Conservation (phyloP, 192 early-diverging fungal species). For the Umbelopsis ramanniana region DNA sequence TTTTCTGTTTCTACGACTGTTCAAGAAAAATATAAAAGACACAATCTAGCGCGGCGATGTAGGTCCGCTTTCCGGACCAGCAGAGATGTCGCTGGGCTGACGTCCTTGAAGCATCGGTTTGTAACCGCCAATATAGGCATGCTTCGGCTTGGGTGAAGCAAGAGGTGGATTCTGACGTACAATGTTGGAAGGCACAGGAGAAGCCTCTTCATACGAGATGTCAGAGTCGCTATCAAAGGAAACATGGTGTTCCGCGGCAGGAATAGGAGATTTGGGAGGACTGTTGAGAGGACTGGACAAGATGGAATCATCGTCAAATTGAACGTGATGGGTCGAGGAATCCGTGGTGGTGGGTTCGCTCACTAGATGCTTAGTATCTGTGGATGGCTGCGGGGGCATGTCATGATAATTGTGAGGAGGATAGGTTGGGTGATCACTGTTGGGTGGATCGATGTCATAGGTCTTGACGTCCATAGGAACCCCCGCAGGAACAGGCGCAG, state of each 20-base stretch:
- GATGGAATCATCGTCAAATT: constrained; percentile 5
- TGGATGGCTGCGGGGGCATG: background rate
- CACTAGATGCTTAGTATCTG: background rate
- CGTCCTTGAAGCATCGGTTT: background rate
- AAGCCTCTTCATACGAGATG: constrained; percentile 6
- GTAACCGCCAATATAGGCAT: constrained; percentile 13
- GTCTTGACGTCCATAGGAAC: constrained; percentile 13
- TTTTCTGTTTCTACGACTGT: background rate
- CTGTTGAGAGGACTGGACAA: background rate
- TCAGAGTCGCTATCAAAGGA: background rate
- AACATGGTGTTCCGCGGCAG: background rate
- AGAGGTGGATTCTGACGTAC: constrained; percentile 5
- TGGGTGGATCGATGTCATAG: background rate
- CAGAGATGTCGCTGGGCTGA: background rate
- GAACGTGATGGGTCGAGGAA: background rate
- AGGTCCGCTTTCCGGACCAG: background rate
- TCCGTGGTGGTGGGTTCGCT: background rate
- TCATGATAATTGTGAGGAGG: constrained; percentile 7
- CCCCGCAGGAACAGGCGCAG: constrained; percentile 3
- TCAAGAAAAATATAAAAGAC: background rate
- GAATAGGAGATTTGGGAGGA: background rate
- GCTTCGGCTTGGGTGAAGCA: constrained; percentile 7
- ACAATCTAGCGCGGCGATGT: too few relatives aligned
- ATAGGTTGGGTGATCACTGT: background rate
- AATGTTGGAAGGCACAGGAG: background rate